Percentiles rank a stretch among this genome's conserved stretches.
Evolutionary conservation across 2,329 filamentous ascomycete genomes (phyloP).

Genomic region (Juglanconis sp.): DNA sequence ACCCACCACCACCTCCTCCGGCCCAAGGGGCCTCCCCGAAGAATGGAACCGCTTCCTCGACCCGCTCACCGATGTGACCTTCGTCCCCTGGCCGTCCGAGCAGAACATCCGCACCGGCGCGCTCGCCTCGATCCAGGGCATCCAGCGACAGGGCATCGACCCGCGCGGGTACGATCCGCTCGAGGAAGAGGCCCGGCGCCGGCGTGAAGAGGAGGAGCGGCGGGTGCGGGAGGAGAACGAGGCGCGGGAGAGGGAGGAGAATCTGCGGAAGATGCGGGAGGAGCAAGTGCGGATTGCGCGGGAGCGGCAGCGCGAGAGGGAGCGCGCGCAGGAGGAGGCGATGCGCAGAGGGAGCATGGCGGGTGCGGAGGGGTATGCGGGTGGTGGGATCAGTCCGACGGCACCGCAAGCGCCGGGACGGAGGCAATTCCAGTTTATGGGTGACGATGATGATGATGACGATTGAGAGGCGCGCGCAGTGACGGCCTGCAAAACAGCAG

Average conservation of each 20-base stretch:
- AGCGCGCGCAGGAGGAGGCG: conserved; percentile 40
- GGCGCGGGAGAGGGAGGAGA: conserved; percentile 31
- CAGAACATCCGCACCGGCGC: conserved; percentile 67
- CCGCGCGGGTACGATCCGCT: conserved; percentile 58
- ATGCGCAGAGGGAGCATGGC: conserved; percentile 24
- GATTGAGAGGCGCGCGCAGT: neutral
- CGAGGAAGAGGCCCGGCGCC: conserved; percentile 48
- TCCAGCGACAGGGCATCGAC: conserved; percentile 61
- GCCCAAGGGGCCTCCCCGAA: conserved; percentile 43
- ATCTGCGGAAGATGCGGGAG: conserved; percentile 39
- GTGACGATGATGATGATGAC: conserved; percentile 50
- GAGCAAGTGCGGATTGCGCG: conserved; percentile 44
- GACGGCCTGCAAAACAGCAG: neutral
- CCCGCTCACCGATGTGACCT: conserved; percentile 54
- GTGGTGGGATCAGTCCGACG: conserved; percentile 19
- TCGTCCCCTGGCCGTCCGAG: conserved; percentile 74
- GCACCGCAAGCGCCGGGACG: conserved; percentile 32
- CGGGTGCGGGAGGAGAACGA: conserved; percentile 47
- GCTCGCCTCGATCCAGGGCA: conserved; percentile 60
- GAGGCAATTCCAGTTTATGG: conserved; percentile 55
- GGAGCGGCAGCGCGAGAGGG: conserved; percentile 45
- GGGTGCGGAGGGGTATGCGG: conserved; percentile 16
- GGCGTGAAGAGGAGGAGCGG: conserved; percentile 49
- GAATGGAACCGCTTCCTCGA: conserved; percentile 50
- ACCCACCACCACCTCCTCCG: conserved; percentile 15